Conservation (phyloP, 345 rosid species). For the Aurinia saxatilis region DNA sequence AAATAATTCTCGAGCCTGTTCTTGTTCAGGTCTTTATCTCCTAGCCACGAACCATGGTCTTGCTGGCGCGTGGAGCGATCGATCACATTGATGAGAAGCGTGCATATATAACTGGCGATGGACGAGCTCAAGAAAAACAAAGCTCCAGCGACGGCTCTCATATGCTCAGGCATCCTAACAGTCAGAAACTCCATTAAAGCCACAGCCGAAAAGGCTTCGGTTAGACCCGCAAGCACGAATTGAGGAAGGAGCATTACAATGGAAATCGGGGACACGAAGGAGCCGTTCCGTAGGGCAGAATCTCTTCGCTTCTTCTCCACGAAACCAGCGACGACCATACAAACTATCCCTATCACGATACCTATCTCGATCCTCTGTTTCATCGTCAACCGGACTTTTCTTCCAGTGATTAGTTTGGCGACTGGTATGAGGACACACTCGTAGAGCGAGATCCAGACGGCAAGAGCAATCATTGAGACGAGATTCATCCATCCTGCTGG, state of each 20-base stretch:
- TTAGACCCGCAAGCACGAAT: conserved; percentile 50
- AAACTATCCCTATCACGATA: conserved; percentile 42
- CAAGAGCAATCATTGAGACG: conserved; percentile 49
- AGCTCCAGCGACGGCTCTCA: conserved; percentile 76
- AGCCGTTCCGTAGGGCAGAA: conserved; percentile 29
- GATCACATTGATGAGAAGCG: conserved; percentile 38
- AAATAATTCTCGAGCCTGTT: conserved; percentile 46
- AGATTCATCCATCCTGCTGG: conserved; percentile 77
- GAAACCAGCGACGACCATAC: conserved; percentile 49
- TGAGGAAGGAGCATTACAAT: conserved; percentile 49
- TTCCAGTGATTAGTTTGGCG: conserved; percentile 23
- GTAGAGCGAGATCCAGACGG: conserved; percentile 55
- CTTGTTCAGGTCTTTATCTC: conserved; percentile 54
- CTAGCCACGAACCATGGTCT: conserved; percentile 39
- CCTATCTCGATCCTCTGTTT: conserved; percentile 48
- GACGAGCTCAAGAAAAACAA: conserved; percentile 61
- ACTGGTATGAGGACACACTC: conserved; percentile 39
- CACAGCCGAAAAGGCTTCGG: conserved; percentile 64
- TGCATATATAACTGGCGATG: conserved; percentile 41
- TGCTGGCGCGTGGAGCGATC: conserved; percentile 19
- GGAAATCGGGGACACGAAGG: conserved; percentile 43
- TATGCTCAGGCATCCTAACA: conserved; percentile 55
- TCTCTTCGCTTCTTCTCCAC: conserved; percentile 43
- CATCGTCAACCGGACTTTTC: conserved; percentile 37
- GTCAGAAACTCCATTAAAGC: conserved; percentile 67